These are phyloP conservation scores for Penicillium turbatum DNA, from an alignment of 495 filamentous ascomycete species.

Conservation along the genomic window DNA sequence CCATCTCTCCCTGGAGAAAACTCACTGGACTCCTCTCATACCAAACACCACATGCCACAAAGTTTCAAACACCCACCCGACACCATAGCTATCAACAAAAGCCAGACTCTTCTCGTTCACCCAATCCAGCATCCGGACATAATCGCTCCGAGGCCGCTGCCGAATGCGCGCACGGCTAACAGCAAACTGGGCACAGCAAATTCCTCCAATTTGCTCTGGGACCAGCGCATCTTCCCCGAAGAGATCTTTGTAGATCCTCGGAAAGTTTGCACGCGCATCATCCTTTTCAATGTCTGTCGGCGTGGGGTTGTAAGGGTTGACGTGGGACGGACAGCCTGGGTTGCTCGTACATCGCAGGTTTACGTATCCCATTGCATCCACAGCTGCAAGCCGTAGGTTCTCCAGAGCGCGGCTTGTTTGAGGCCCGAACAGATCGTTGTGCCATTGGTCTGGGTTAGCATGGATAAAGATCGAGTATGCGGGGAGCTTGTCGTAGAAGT, in stretches of 20 bases:
- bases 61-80: conserved; percentile 43
- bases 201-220: conserved; percentile 37
- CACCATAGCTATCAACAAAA: conserved; percentile 35
- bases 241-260: conserved; percentile 32
- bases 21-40: conserved; percentile 37
- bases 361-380: conserved; percentile 39
- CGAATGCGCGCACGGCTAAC: conserved; percentile 40
- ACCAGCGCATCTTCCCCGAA: conserved; percentile 27
- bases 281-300: conserved; percentile 32
- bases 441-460: conserved; percentile 39
- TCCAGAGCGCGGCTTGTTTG: conserved; percentile 26
- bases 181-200: conserved; percentile 51
- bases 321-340: conserved; percentile 35
- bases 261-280: conserved; percentile 35
- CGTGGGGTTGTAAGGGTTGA: conserved; percentile 29
- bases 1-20: background rate
- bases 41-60: conserved; percentile 44
- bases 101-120: conserved; percentile 24
- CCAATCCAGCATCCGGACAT: conserved; percentile 43
- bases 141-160: conserved; percentile 38
- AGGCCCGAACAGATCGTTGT: conserved; percentile 41
- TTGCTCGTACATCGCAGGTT: conserved; percentile 40
- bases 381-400: conserved; percentile 32
- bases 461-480: conserved; percentile 41
- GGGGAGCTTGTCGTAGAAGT: conserved; percentile 37